Percentiles rank a stretch among this genome's conserved stretches.
phyloP scores from a whole-genome alignment of 768 basidiomycete genomes.

The Tricholoma sp. region DNA sequence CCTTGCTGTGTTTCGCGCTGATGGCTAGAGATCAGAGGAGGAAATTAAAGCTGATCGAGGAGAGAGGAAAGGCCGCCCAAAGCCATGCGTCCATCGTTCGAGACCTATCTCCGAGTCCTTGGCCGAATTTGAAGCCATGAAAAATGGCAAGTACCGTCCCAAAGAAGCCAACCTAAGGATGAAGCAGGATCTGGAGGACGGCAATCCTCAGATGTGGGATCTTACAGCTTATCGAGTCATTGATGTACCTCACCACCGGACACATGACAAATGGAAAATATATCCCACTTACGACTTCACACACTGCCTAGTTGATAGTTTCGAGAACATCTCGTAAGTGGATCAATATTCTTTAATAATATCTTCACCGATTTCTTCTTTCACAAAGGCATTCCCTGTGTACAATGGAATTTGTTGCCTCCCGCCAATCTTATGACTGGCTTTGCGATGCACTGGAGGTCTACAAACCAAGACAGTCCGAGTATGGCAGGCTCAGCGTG shows the following conservation, averaged over 20 bases:
- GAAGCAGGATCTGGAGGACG: slow-evolving; percentile 92
- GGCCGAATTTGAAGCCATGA: slow-evolving; percentile 88
- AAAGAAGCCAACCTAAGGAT: slow-evolving; percentile 93
- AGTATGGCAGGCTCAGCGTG: slow-evolving; percentile 89
- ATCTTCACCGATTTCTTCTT: slow-evolving; percentile 1
- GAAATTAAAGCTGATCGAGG: slow-evolving; percentile 89
- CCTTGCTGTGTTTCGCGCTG: background rate
- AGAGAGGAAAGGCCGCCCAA: slow-evolving; percentile 74
- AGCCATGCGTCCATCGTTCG: slow-evolving; percentile 81
- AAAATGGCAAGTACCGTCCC: slow-evolving; percentile 81
- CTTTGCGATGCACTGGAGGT: slow-evolving; percentile 96
- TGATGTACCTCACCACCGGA: slow-evolving; percentile 88
- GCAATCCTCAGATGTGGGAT: slow-evolving; percentile 99
- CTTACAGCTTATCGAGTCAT: slow-evolving; percentile 93
- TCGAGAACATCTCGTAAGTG: slow-evolving; percentile 97
- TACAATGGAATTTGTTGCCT: slow-evolving; percentile 92
- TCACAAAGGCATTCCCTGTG: slow-evolving; percentile 85
- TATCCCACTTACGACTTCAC: slow-evolving; percentile 99
- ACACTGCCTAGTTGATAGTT: slow-evolving; percentile 96
- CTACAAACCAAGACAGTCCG: slow-evolving; percentile 95
- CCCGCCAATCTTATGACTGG: slow-evolving; percentile 98
- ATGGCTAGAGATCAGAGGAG: slow-evolving; percentile 55
- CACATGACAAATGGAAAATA: slow-evolving; percentile 90
- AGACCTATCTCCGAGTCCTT: slow-evolving; percentile 87
- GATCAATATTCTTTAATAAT: background rate